phyloP scores from a whole-genome alignment of 2,329 filamentous ascomycete species.

The Fusarium sp. region DNA sequence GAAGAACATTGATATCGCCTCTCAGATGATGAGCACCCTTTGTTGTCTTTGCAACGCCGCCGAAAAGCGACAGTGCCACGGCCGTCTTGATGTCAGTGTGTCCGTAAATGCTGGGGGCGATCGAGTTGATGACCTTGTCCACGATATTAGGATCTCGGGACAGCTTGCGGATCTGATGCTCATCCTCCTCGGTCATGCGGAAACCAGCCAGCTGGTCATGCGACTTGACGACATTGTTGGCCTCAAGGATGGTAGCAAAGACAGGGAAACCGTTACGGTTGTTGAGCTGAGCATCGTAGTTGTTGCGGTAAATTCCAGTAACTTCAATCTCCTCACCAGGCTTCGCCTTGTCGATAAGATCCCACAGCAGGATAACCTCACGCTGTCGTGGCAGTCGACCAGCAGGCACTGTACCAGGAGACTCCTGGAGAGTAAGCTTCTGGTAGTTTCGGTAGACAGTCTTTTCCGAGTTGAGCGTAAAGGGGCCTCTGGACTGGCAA shows the following conservation, averaged over 20 bases:
- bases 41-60: conserved; percentile 92
- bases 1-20: conserved; percentile 97
- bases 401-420: conserved; percentile 94
- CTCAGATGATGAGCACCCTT: conserved; percentile 90
- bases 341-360: conserved; percentile 96
- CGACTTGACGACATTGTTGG: conserved; percentile 96
- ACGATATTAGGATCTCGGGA: conserved; percentile 91
- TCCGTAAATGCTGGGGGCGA: conserved; percentile 97
- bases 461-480: conserved; percentile 96
- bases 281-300: conserved; percentile 97
- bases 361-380: conserved; percentile 95
- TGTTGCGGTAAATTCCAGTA: conserved; percentile 97
- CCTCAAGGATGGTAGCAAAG: conserved; percentile 96
- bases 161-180: conserved; percentile 89
- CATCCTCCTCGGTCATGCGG: conserved; percentile 93
- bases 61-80: conserved; percentile 92
- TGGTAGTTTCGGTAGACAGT: conserved; percentile 99
- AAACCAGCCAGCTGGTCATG: conserved; percentile 98
- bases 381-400: conserved; percentile 93
- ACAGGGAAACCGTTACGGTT: conserved; percentile 99
- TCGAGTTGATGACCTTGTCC: conserved; percentile 91
- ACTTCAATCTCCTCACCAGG: conserved; percentile 98
- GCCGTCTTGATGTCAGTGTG: conserved; percentile 98
- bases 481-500: conserved; percentile 94
- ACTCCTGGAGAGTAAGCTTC: conserved; percentile 96